Evolutionary conservation across 2,329 filamentous ascomycete genomes (phyloP).

Genomic region (Aspergillus costaricaensis): DNA sequence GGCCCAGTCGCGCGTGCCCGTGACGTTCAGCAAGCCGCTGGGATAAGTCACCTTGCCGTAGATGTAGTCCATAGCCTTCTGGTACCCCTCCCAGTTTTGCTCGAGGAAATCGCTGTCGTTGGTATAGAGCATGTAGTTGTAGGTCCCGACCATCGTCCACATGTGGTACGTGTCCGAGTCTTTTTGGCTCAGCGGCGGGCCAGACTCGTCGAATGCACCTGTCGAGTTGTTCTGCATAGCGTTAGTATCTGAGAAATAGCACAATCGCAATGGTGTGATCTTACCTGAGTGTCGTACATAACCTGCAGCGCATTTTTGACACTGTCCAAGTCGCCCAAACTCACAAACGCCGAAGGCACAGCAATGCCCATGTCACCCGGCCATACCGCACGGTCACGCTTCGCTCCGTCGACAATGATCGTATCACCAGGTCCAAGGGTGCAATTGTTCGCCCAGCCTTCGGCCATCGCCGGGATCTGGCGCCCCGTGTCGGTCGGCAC

Average conservation of each 20-base stretch:
- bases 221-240: constrained; percentile 26
- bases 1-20: constrained; percentile 55
- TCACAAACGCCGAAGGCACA: constrained; percentile 48
- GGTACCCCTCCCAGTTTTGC: constrained; percentile 53
- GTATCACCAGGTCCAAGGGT: constrained; percentile 43
- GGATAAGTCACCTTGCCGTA: constrained; percentile 47
- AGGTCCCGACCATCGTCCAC: constrained; percentile 60
- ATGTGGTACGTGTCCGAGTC: constrained; percentile 45
- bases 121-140: constrained; percentile 60
- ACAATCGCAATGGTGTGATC: no score
- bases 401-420: constrained; percentile 48
- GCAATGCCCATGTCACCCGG: constrained; percentile 56
- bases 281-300: constrained; percentile 49
- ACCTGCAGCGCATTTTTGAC: constrained; percentile 51
- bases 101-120: constrained; percentile 54
- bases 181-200: constrained; percentile 37
- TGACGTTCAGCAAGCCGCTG: constrained; percentile 53
- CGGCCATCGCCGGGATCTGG: constrained; percentile 31
- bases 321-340: constrained; percentile 49
- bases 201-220: constrained; percentile 39
- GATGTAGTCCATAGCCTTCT: constrained; percentile 50
- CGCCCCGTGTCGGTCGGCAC: constrained; percentile 43
- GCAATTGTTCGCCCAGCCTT: constrained; percentile 45
- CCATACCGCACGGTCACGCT: constrained; percentile 48
- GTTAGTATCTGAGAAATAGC: background rate